phyloP scores from a whole-genome alignment of 306 rosid genomes.

The Cucumis hystrix region DNA sequence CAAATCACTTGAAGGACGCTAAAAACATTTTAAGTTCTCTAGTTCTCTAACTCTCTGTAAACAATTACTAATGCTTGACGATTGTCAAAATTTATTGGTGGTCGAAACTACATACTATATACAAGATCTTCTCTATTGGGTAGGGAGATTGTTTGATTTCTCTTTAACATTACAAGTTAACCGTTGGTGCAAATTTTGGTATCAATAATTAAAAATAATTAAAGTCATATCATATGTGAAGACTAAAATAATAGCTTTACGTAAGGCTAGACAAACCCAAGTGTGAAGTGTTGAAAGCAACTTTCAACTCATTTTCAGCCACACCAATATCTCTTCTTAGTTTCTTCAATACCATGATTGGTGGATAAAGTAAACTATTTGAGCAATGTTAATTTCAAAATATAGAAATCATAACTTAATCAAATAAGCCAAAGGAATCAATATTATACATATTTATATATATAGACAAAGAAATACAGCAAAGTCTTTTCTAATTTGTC shows the following conservation, averaged over 20 bases:
- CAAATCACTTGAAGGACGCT: too few relatives aligned
- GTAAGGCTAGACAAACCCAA: background rate
- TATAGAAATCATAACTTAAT: background rate
- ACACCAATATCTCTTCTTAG: background rate
- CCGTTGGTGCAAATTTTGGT: too few relatives aligned
- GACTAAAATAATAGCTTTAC: background rate
- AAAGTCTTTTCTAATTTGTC: background rate
- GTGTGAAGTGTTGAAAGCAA: background rate
- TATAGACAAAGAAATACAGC: background rate
- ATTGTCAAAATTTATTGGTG: too few relatives aligned
- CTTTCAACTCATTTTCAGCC: background rate
- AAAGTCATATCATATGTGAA: too few relatives aligned
- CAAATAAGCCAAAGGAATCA: background rate
- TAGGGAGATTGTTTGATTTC: too few relatives aligned
- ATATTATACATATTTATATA: background rate
- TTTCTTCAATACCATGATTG: background rate
- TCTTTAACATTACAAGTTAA: too few relatives aligned
- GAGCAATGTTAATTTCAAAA: background rate
- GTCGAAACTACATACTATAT: too few relatives aligned
- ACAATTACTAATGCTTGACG: too few relatives aligned
- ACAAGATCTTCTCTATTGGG: too few relatives aligned
- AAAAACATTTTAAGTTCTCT: too few relatives aligned
- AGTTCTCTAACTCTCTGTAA: too few relatives aligned
- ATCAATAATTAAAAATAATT: too few relatives aligned
- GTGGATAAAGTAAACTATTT: background rate